phyloP scores from a whole-genome alignment of 2,329 filamentous ascomycete species.

The Thermoascus crustaceus region DNA sequence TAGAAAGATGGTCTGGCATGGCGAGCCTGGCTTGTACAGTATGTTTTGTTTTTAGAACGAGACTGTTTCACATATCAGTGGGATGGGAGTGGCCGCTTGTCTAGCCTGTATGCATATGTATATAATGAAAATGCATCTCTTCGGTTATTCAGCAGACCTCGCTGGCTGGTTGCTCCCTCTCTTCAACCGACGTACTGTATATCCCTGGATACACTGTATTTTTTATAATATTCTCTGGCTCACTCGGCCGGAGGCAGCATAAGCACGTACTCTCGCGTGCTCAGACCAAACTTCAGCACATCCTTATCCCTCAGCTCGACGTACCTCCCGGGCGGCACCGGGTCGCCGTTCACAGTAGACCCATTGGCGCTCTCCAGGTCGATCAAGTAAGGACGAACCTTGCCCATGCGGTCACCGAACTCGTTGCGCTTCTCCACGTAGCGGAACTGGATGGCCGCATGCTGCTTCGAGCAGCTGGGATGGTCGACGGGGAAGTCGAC shows the following conservation, averaged over 20 bases:
- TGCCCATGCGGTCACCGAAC: slow-evolving; percentile 73
- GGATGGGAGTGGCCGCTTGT: no score
- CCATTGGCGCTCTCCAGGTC: slow-evolving; percentile 93
- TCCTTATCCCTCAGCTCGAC: slow-evolving; percentile 84
- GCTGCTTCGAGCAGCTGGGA: slow-evolving; percentile 88
- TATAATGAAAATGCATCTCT: slow-evolving; percentile 3
- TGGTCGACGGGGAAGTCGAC: slow-evolving; percentile 81
- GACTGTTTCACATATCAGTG: no score
- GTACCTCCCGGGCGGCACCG: slow-evolving; percentile 67
- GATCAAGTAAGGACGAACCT: slow-evolving; percentile 78
- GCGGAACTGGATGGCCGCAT: slow-evolving; percentile 90
- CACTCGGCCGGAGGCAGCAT: slow-evolving; percentile 56
- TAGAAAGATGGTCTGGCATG: no score
- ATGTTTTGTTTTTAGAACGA: no score
- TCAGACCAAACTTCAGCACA: slow-evolving; percentile 78
- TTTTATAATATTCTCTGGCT: no score
- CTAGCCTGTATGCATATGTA: slow-evolving; percentile 4
- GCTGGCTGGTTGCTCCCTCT: no score
- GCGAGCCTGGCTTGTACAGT: no score
- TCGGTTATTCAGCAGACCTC: no score
- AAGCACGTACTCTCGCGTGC: slow-evolving; percentile 88
- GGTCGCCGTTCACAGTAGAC: slow-evolving; percentile 69
- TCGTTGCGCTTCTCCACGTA: slow-evolving; percentile 76
- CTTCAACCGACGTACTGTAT: no score
- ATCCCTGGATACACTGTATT: no score